Base-by-base conservation (phyloP, 441 rosid species). In the Pelargonium australe region DNA sequence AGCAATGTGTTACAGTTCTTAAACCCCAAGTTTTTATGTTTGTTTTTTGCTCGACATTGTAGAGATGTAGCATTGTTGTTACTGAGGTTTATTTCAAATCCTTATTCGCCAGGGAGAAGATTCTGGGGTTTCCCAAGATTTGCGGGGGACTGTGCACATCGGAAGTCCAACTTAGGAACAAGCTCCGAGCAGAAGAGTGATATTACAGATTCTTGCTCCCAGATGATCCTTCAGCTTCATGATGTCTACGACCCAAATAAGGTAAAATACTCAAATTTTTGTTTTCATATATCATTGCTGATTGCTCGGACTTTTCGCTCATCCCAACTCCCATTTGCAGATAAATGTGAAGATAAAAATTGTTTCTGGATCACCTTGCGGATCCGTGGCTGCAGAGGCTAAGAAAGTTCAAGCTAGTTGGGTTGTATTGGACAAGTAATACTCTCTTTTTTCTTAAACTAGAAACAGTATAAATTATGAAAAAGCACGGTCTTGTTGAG, bases 381-480 rank as follows among this genome's bases (percentile, higher is more conserved):
- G 99, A 68, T 84, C 92, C 1, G 98, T 95, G 60, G 92, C 99
- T 73, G 81, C 87, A n/a, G 99, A 95, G 85, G 85, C 97, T 20
- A 95, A 88, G 83, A 86, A 67, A 80, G 87, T 81, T 0, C 87
- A 80, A 75, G 92, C 98, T 31, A 90, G 79, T 74, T 95, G 99
- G 98, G 98, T 95, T 43, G 90, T 95, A n/a, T 72, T 95, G 66
- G 99, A 95, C 88, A 92, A 87, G 99, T 95, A 90, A 84, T 78
- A 40, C 41, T 71, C 12, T 11, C 3, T 49, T 49, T 49, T 13
- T 13, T 13, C n/a, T 49, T 12, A 41, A 20, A 53, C 45, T 11
- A 7, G 11, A 3, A 16, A 64, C 49, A 34, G 28, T 10, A 43
- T 31, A 5, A 64, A n/a, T 63, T 28, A 28, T 28, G 34, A 28